Percentiles rank a stretch among this genome's conserved stretches.
phyloP scores from a whole-genome alignment of 176 grass and related monocot genomes.

The Oryza nivara region DNA sequence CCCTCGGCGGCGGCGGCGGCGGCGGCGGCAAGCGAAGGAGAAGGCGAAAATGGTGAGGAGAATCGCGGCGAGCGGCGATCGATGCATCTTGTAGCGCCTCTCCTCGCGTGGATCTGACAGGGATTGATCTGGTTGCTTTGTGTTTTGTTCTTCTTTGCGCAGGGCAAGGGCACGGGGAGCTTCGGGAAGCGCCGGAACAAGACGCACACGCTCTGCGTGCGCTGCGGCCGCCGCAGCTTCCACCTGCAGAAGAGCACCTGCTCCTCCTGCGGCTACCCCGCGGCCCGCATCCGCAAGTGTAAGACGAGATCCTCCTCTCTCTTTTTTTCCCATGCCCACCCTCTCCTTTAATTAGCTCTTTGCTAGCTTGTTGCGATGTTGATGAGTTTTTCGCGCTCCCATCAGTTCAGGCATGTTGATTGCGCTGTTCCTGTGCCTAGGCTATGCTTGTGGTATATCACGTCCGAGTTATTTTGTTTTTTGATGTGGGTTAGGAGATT shows the following conservation, averaged over 20 bases:
- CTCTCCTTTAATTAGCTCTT: not conserved
- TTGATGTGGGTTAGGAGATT: not conserved
- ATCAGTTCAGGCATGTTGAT: too few species aligned
- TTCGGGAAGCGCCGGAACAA: constrained; percentile 97
- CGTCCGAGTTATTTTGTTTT: not conserved
- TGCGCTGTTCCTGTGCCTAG: too few species aligned
- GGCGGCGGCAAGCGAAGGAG: not conserved
- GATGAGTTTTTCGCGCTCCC: not conserved
- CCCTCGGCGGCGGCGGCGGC: constrained; percentile 37
- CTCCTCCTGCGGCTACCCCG: constrained; percentile 80
- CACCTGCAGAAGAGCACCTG: constrained; percentile 97
- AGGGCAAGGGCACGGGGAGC: constrained; percentile 88
- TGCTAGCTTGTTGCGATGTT: not conserved
- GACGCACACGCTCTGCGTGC: constrained; percentile 93
- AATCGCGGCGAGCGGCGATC: not conserved
- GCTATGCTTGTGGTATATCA: not conserved
- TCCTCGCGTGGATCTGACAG: not conserved
- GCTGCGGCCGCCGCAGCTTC: constrained; percentile 87
- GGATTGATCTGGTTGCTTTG: not conserved
- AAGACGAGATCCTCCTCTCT: not conserved
- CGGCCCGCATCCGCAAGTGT: constrained; percentile 98
- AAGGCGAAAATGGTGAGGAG: constrained; percentile 43
- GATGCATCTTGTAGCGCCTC: not conserved
- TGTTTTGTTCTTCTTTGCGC: not conserved
- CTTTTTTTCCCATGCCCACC: not conserved